A percentile compares a stretch with the other conserved stretches of the same genome.
phyloP scores from a whole-genome alignment of 805 yeast genomes.

The Nakazawaea peltata region DNA sequence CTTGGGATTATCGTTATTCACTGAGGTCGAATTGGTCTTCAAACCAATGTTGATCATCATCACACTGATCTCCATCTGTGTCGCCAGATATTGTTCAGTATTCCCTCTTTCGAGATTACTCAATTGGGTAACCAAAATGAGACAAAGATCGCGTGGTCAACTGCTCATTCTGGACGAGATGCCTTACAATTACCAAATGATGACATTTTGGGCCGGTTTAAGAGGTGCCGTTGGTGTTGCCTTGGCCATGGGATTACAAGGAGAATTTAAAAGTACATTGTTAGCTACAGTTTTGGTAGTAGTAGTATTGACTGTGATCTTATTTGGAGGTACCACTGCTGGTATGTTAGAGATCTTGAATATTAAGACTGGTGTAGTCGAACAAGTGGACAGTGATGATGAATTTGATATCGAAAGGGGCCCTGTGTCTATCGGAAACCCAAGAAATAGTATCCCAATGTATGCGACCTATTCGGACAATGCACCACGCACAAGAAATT shows the following conservation, averaged over 20 bases:
- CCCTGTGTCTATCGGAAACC: slow-evolving; percentile 7
- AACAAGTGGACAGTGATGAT: slow-evolving; percentile 80
- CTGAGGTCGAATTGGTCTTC: slow-evolving; percentile 92
- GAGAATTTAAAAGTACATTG: slow-evolving; percentile 81
- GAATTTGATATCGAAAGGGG: slow-evolving; percentile 86
- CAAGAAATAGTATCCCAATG: slow-evolving; percentile 14
- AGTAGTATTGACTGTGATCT: slow-evolving; percentile 90
- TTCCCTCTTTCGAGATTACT: slow-evolving; percentile 85
- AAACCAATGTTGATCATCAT: slow-evolving; percentile 89
- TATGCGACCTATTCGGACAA: slow-evolving; percentile 12
- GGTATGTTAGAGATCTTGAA: slow-evolving; percentile 94
- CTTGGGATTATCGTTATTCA: slow-evolving; percentile 86
- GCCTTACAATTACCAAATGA: slow-evolving; percentile 92
- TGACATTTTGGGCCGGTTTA: slow-evolving; percentile 99
- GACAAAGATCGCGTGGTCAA: slow-evolving; percentile 41
- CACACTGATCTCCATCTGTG: slow-evolving; percentile 83
- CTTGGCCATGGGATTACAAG: slow-evolving; percentile 93
- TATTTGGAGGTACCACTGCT: slow-evolving; percentile 98
- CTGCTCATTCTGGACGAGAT: slow-evolving; percentile 69
- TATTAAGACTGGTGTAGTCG: slow-evolving; percentile 85
- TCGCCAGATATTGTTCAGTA: slow-evolving; percentile 95
- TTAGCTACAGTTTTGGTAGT: slow-evolving; percentile 94
- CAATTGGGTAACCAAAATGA: slow-evolving; percentile 67
- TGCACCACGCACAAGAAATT: slow-evolving; percentile 19
- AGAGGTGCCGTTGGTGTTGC: slow-evolving; percentile 99